Base-by-base conservation (phyloP, 169 alveolate genomes). In the Theileria orientalis region DNA sequence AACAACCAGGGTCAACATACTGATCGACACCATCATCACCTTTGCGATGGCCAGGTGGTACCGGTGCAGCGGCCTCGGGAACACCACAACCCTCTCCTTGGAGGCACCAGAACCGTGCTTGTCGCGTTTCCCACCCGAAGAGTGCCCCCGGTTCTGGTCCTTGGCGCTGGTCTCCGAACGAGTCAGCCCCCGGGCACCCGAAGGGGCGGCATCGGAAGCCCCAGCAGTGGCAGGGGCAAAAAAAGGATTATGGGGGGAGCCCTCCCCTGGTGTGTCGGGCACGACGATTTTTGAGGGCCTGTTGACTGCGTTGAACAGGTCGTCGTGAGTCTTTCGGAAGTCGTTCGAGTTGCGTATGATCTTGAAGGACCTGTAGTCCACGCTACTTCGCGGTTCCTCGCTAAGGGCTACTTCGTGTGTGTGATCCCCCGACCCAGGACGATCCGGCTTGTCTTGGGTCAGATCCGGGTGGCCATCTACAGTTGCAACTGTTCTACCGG, bases 331-430 rank as follows among this genome's bases (percentile, higher is more conserved):
- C 32, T 40, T 56, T 1, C 21, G 14, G 37, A 56, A 30, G 7
- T 11, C 37, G 27, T 44, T 46, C 8, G 83, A 70, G n/a, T 77
- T 54, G 19, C 72, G 23, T 30, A 79, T 79, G 19, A 79, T 79
- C 72, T 49, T 79, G 54, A 79, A 79, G 11, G 14, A 13, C 35
- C 19, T 23, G 49, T 61, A 79, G 44, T 79, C 76, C 14, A 79
- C 19, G 6, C 27, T 67, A 19, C 14, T 60, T 60, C 16, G n/a
- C n/a, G n/a, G n/a, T n/a, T n/a, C n/a, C n/a, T n/a, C n/a, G n/a
- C 52, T 14, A 14, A n/a, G 16, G 52, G 52, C 52, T 14, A 14
- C 14, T 14, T 44, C 52, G 16, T 14, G 14, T 14, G n/a, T 14
- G 14, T 16, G 14, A 16, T 16, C 16, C n/a, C 14, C 16, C 52